Conservation (phyloP, 2,329 filamentous ascomycete genomes). For the Macroventuria anomochaeta region DNA sequence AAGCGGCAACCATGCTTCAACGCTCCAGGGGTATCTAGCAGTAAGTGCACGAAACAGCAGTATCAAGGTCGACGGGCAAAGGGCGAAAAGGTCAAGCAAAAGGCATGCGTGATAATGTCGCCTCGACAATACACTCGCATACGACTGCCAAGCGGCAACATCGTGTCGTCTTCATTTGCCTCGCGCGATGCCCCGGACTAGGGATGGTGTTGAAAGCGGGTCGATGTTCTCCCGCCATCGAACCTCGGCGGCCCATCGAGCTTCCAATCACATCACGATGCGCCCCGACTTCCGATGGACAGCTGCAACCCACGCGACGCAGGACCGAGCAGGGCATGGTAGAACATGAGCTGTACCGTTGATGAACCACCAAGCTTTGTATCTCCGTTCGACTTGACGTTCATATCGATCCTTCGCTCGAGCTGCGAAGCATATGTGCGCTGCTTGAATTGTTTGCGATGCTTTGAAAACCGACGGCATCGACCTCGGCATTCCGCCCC, state of each 20-base stretch:
- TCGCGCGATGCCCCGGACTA: conserved; percentile 15
- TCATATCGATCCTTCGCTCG: neutral
- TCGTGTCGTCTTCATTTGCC: conserved; percentile 20
- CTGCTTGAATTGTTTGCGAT: neutral
- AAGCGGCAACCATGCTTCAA: conserved; percentile 7
- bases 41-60: neutral
- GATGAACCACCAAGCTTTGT: neutral
- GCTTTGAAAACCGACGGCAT: neutral
- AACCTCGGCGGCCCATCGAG: neutral
- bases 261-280: conserved; percentile 6
- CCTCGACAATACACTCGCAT: neutral
- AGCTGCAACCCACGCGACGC: neutral
- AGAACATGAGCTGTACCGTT: conserved; percentile 3
- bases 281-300: conserved; percentile 12
- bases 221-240: conserved; percentile 20
- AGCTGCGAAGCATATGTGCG: neutral
- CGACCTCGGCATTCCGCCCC: neutral
- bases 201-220: conserved; percentile 15
- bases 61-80: neutral
- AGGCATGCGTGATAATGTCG: neutral
- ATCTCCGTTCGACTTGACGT: neutral
- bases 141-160: conserved; percentile 12
- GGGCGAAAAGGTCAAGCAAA: conserved; percentile 3
- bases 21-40: neutral
- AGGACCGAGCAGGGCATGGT: conserved; percentile 1